Evolutionary conservation across 495 filamentous ascomycete species (phyloP).

Genomic region (Letharia columbiana): DNA sequence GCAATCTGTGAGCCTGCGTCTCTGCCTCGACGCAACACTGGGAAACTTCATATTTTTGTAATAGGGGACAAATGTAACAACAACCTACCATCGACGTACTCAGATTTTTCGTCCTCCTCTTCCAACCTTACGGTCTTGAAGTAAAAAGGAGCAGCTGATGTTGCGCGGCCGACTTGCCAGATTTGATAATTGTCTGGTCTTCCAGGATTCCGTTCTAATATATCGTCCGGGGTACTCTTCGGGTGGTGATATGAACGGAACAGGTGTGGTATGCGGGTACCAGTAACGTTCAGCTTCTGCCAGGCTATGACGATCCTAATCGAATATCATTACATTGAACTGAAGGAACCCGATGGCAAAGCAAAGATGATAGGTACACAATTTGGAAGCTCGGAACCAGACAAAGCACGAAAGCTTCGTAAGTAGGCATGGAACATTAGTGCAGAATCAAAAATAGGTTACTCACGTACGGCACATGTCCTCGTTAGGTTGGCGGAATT

Average conservation of each 20-base stretch:
- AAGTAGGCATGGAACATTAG: not conserved
- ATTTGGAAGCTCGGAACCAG: not conserved
- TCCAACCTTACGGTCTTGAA: slow-evolving; percentile 34
- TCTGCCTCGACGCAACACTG: not conserved
- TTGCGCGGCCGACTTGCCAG: slow-evolving; percentile 45
- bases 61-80: not conserved
- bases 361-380: not conserved
- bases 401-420: not conserved
- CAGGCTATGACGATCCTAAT: slow-evolving; percentile 15
- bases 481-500: slow-evolving; percentile 1
- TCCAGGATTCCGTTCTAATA: slow-evolving; percentile 27
- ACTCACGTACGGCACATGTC: slow-evolving; percentile 20
- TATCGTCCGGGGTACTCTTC: not conserved
- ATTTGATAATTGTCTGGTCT: slow-evolving; percentile 29
- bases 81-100: slow-evolving; percentile 23
- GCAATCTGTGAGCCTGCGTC: not conserved
- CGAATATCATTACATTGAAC: not conserved
- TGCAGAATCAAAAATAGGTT: not conserved
- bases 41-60: not conserved
- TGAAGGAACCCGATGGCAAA: not conserved
- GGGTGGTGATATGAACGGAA: slow-evolving; percentile 19
- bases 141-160: slow-evolving; percentile 43
- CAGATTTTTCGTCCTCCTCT: slow-evolving; percentile 14
- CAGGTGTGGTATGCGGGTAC: slow-evolving; percentile 8
- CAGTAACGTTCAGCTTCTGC: slow-evolving; percentile 5